Evolutionary conservation across 2,329 filamentous ascomycete species (phyloP).

Genomic region (Microsporum audouinii): DNA sequence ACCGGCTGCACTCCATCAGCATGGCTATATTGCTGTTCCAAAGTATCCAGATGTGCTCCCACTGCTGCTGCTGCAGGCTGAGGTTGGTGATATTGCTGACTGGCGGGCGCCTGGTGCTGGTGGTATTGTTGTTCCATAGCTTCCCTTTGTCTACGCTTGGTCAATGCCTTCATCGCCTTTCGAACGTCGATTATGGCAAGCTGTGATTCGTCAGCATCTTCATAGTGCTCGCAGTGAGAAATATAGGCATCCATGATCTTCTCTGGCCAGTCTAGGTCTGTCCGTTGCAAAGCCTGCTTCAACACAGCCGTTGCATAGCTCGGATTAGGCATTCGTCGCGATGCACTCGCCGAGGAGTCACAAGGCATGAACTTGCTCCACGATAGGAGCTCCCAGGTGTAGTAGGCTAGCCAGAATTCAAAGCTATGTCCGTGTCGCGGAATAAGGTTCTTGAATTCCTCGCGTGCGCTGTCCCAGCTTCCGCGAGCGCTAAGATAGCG

Average conservation of each 20-base stretch:
- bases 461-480: conserved; percentile 63
- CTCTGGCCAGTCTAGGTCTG: conserved; percentile 40
- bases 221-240: conserved; percentile 70
- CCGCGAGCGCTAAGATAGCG: conserved; percentile 80
- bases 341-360: conserved; percentile 42
- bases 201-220: conserved; percentile 63
- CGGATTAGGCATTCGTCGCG: conserved; percentile 52
- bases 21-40: conserved; percentile 16
- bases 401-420: conserved; percentile 90
- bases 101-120: conserved; percentile 3
- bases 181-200: conserved; percentile 62
- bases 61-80: conserved; percentile 12
- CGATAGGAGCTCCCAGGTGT: conserved; percentile 79
- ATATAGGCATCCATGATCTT: conserved; percentile 39
- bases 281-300: conserved; percentile 52
- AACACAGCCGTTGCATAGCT: conserved; percentile 64
- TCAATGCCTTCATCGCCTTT: conserved; percentile 53
- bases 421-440: conserved; percentile 63
- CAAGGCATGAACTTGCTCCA: conserved; percentile 48
- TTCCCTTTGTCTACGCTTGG: conserved; percentile 55
- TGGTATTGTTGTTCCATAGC: conserved; percentile 18
- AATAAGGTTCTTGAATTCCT: conserved; percentile 62
- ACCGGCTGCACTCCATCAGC: conserved; percentile 20
- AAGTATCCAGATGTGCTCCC: conserved; percentile 14
- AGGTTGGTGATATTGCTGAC: conserved; percentile 5